Conservation (phyloP, 2,329 filamentous ascomycete species). For the Nannizzia gypsea region DNA sequence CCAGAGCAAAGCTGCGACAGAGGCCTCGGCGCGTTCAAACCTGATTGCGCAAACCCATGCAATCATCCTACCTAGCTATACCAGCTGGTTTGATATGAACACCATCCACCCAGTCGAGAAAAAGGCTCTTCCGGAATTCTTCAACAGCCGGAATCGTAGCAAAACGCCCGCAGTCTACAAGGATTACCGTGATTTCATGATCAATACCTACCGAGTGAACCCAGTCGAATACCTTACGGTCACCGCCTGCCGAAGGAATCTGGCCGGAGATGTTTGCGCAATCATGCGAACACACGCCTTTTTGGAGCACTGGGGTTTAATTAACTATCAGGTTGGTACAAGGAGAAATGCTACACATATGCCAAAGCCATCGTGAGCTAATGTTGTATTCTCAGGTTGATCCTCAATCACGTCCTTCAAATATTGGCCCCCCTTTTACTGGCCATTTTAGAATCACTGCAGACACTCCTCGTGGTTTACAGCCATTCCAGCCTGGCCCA, state of each 20-base stretch:
- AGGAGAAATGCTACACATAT: not conserved
- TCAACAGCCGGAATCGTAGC: constrained; percentile 95
- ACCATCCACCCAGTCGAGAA: constrained; percentile 80
- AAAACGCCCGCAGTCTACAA: constrained; percentile 97
- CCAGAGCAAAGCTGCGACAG: constrained; percentile 66
- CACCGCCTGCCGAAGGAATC: constrained; percentile 84
- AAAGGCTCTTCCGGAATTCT: constrained; percentile 93
- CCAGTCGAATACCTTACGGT: constrained; percentile 94
- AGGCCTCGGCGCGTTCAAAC: constrained; percentile 80
- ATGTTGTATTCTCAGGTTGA: constrained; percentile 58
- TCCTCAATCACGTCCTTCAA: constrained; percentile 85
- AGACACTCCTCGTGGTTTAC: constrained; percentile 86
- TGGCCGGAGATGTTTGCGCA: constrained; percentile 94
- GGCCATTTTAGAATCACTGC: constrained; percentile 94
- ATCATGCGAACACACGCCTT: constrained; percentile 99
- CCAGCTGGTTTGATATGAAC: constrained; percentile 98
- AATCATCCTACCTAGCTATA: constrained; percentile 94
- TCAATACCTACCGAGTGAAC: constrained; percentile 96
- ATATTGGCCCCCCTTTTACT: constrained; percentile 91
- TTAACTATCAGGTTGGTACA: constrained; percentile 84
- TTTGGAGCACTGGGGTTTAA: constrained; percentile 94
- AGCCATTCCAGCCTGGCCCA: constrained; percentile 85
- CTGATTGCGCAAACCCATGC: constrained; percentile 87
- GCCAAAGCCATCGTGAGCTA: not conserved
- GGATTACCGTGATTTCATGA: constrained; percentile 99